Base-by-base conservation (phyloP, 179 eudicot genomes). In the Gypsophila paniculata region DNA sequence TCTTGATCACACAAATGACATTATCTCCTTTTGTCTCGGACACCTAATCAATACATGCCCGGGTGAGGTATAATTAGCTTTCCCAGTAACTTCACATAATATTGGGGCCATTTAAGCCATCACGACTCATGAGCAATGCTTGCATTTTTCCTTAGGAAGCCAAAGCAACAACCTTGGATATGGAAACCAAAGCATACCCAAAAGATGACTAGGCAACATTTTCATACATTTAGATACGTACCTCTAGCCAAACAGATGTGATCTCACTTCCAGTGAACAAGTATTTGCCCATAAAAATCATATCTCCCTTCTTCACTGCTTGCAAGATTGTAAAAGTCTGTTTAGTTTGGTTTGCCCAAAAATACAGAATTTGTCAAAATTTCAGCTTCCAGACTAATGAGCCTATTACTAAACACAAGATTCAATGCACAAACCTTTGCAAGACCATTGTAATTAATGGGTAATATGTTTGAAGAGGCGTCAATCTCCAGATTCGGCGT, bases 161-260 rank as follows among this genome's bases (percentile, higher is more conserved):
- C n/a, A n/a, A n/a, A n/a, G n/a, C n/a, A n/a, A n/a, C n/a, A n/a
- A n/a, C n/a, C n/a, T n/a, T n/a, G n/a, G n/a, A n/a, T 22, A 26
- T 44, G 25, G 29, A 64, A 52, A 44, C 36, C 7, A 10, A 32
- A 68, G 46, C 42, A 52, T 22, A 48, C 12, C n/a, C n/a, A n/a
- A 54, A 22, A 52, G 21, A 26, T 18, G n/a, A 6, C 7, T 29
- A 65, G 46, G 39, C 0, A 19, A 4, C 58, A 0, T 53, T 22
- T 4, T 21, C 15, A 44, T 26, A n/a, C 25, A 12, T 22, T 23
- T 4, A 34, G 54, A 32, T 44, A 29, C 49, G 39, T 69, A 95
- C 99, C 96, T 95, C 99, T 38, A 95, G 89, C 98, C 99, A 95
- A 62, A 95, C 97, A 76, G 98, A 95, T 19, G 99, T 95, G n/a